Evolutionary conservation across 768 basidiomycete genomes (phyloP).

Genomic region (Dentipellis sp.): DNA sequence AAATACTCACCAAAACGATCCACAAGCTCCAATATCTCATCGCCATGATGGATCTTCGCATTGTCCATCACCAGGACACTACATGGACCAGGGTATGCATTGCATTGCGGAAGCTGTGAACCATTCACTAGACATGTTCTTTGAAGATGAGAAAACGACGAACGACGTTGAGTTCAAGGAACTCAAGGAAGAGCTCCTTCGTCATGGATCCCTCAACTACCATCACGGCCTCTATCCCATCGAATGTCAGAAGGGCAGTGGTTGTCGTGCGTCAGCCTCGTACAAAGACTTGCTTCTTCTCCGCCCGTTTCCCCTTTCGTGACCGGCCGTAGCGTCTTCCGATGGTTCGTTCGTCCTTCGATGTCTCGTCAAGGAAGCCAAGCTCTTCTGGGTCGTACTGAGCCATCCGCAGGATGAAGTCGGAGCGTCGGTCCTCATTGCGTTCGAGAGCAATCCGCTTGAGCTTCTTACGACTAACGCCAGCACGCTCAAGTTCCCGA

Average conservation of each 20-base stretch:
- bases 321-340: neutral
- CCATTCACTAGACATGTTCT: too few relatives aligned
- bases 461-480: conserved; percentile 22
- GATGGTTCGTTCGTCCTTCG: conserved; percentile 10
- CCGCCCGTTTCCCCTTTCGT: neutral
- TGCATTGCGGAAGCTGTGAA: conserved; percentile 17
- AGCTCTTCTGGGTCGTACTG: conserved; percentile 24
- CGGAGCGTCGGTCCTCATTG: conserved; percentile 18
- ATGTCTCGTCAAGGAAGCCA: conserved; percentile 23
- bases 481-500: conserved; percentile 19
- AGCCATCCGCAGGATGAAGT: conserved; percentile 20
- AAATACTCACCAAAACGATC: conserved; percentile 5
- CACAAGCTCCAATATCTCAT: neutral
- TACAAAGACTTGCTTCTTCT: neutral
- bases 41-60: conserved; percentile 19
- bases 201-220: neutral
- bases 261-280: neutral
- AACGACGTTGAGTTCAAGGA: neutral
- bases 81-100: conserved; percentile 3
- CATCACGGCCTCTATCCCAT: neutral
- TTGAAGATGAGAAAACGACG: conserved; percentile 7
- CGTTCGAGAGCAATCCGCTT: conserved; percentile 24
- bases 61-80: conserved; percentile 24
- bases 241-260: neutral
- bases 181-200: neutral